phyloP scores from a whole-genome alignment of 805 yeast genomes.

The Spencermartinsiella europaea region DNA sequence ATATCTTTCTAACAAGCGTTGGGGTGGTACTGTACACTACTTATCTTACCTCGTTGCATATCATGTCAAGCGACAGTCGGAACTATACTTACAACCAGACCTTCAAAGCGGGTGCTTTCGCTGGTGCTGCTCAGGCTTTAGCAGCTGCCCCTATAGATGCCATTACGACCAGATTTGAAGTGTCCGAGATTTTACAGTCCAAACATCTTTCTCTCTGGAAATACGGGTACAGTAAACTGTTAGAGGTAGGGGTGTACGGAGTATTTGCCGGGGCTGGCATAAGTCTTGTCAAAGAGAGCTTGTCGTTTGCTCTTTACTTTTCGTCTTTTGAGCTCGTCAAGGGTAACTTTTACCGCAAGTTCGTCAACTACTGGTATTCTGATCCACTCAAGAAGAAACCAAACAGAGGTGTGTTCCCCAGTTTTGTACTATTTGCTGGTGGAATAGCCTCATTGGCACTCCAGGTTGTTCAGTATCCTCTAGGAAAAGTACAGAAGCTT shows the following conservation, averaged over 20 bases:
- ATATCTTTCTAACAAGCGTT: conserved; percentile 37
- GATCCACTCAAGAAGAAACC: conserved; percentile 17
- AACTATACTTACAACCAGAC: conserved; percentile 44
- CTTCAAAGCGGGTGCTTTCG: conserved; percentile 77
- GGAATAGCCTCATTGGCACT: conserved; percentile 77
- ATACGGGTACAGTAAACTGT: conserved; percentile 63
- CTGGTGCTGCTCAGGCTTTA: conserved; percentile 82
- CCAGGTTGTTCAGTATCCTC: conserved; percentile 77
- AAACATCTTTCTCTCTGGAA: conserved; percentile 69
- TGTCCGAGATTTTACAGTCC: conserved; percentile 66
- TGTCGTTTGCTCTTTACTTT: conserved; percentile 82
- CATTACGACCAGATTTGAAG: conserved; percentile 71
- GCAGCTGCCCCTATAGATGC: conserved; percentile 95
- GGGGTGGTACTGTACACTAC: conserved; percentile 83
- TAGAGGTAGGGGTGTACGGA: conserved; percentile 72
- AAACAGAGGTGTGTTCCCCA: conserved; percentile 50
- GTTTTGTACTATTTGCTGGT: conserved; percentile 77
- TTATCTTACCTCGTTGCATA: conserved; percentile 45
- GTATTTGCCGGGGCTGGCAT: conserved; percentile 88
- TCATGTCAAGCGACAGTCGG: conserved; percentile 16
- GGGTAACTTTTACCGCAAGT: conserved; percentile 38
- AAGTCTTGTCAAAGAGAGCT: conserved; percentile 68
- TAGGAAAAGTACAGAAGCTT: conserved; percentile 70
- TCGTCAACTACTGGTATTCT: conserved; percentile 22
- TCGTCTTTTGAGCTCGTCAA: conserved; percentile 74